Base-by-base conservation (phyloP, 2,329 filamentous ascomycete genomes). In the Graphium sp. region DNA sequence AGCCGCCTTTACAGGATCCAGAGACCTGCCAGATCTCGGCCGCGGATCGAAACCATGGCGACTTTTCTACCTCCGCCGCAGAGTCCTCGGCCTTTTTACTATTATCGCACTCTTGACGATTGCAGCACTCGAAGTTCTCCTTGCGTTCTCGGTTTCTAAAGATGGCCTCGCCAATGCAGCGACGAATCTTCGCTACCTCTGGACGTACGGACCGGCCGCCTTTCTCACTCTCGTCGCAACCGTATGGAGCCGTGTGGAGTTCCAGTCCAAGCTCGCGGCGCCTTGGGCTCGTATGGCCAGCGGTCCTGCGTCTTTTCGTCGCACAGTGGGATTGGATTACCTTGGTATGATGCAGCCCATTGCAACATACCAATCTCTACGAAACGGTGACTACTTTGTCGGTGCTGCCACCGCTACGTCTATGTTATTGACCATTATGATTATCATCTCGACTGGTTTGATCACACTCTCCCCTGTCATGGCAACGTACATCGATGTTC, bases 291-390 rank as follows among this genome's bases (percentile, higher is more conserved):
- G 46, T 2, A 38, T 56, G 35, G 36, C 43, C 5, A 41, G 42
- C 12, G 43, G 37, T 2, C 39, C 49, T 7, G 35, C 38, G 5
- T 35, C 40, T 16, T 41, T 43, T 9, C 41, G 49, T 24, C 39
- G 40, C 30, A 50, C 48, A 11, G 34, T 56, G 20, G 35, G 56
- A 22, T 37, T 56, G 13, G 53, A 56, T 35, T 51, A 51, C 12
- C 31, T 44, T 10, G 45, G 49, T 19, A 41, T 46, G 33, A 35
- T 40, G 8, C 43, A 45, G 17, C 44, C 45, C 1, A 24, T 34
- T 25, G 45, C 43, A 3, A 29, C 52, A 2, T 12, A 43, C 4
- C 39, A 35, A 29, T 48, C 50, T 3, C 12, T 43, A 2, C 40
- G 36, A 14, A 52, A 53, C 21, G 36, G 39, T 22, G 53, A 57